Conservation (phyloP, 352 stramenopile species). For the Thalassiosira mediterranea region DNA sequence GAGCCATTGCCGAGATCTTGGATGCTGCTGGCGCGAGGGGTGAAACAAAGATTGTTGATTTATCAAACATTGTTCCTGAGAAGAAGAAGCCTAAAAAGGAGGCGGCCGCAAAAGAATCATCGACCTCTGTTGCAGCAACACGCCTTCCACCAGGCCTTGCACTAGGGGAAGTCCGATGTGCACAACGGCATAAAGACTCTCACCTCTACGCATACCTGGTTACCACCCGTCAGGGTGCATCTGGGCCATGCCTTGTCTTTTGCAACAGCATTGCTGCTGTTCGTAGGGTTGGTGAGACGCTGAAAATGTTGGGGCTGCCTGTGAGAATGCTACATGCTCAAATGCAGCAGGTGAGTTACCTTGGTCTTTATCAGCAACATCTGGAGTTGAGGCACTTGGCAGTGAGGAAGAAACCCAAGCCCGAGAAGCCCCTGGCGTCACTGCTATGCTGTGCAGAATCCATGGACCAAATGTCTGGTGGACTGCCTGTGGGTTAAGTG, state of each 20-base stretch:
- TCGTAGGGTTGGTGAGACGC: slow-evolving; percentile 70
- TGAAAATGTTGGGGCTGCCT: slow-evolving; percentile 72
- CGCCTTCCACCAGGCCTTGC: slow-evolving; percentile 73
- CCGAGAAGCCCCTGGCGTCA: slow-evolving; percentile 51
- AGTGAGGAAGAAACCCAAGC: slow-evolving; percentile 55
- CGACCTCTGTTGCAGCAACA: slow-evolving; percentile 30
- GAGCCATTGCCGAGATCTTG: slow-evolving; percentile 80
- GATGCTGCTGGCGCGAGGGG: slow-evolving; percentile 66
- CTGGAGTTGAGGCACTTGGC: slow-evolving; percentile 6
- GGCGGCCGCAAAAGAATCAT: slow-evolving; percentile 3
- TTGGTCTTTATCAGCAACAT: not conserved
- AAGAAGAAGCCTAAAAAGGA: slow-evolving; percentile 34
- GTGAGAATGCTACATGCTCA: slow-evolving; percentile 79
- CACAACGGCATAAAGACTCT: slow-evolving; percentile 81
- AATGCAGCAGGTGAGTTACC: slow-evolving; percentile 83
- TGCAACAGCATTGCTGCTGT: slow-evolving; percentile 83
- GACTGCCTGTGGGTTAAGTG: slow-evolving; percentile 75
- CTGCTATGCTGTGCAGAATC: slow-evolving; percentile 39
- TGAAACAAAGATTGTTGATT: slow-evolving; percentile 80
- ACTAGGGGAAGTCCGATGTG: slow-evolving; percentile 77
- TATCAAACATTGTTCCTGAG: slow-evolving; percentile 52
- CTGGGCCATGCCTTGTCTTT: slow-evolving; percentile 81
- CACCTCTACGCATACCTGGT: slow-evolving; percentile 83
- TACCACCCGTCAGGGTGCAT: slow-evolving; percentile 70
- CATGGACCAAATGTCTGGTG: slow-evolving; percentile 37